phyloP scores from a whole-genome alignment of 108 stramenopile species.

The Pseudonitzschia pungens region DNA sequence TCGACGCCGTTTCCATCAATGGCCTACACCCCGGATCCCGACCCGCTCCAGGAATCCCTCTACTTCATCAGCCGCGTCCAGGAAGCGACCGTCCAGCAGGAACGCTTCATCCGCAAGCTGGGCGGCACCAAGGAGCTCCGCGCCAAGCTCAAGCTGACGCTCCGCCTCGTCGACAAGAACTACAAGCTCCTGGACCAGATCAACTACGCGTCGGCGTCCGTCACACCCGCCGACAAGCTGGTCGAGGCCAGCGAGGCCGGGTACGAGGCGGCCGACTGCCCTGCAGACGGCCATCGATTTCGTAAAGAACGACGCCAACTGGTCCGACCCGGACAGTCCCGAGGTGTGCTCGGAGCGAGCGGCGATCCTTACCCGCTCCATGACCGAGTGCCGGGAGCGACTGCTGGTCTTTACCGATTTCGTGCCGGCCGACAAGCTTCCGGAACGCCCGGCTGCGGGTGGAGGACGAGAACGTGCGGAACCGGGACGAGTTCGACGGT shows the following conservation, averaged over 20 bases:
- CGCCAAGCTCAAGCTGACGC: conserved; percentile 65
- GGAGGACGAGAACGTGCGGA: conserved; percentile 63
- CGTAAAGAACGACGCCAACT: conserved; percentile 29
- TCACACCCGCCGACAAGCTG: conserved; percentile 35
- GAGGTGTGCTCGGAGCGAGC: background rate
- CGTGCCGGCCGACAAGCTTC: conserved; percentile 48
- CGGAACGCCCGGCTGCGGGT: conserved; percentile 56
- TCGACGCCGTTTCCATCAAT: background rate
- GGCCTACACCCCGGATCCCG: conserved; percentile 67
- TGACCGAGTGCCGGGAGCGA: conserved; percentile 48
- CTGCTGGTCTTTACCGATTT: conserved; percentile 57
- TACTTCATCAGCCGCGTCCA: conserved; percentile 71
- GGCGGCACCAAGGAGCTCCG: background rate
- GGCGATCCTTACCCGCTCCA: conserved; percentile 31
- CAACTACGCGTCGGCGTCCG: conserved; percentile 46
- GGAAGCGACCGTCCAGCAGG: conserved; percentile 73
- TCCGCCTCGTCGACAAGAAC: conserved; percentile 60
- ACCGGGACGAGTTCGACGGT: conserved; percentile 70
- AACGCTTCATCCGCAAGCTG: conserved; percentile 52
- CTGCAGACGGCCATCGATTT: conserved; percentile 73
- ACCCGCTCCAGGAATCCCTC: conserved; percentile 59
- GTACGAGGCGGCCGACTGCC: conserved; percentile 55
- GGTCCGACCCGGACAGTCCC: conserved; percentile 18
- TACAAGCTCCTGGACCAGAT: conserved; percentile 73
- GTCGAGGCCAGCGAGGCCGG: conserved; percentile 59